phyloP scores from a whole-genome alignment of 345 rosid species.

The Rhodamnia argentea region DNA sequence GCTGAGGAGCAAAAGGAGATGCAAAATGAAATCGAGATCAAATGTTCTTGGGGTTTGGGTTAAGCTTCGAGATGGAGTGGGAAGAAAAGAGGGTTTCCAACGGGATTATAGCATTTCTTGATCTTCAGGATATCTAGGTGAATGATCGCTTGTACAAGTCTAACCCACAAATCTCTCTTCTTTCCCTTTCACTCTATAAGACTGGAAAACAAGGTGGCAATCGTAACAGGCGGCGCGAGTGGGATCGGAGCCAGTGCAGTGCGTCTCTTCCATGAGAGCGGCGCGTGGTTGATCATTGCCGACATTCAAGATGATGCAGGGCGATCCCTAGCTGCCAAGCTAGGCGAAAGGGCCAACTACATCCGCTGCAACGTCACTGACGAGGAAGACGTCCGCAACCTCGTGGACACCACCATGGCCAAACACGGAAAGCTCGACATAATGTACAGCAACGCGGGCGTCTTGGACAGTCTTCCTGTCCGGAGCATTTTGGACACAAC shows the following conservation, averaged over 20 bases:
- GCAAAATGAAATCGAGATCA: too few relatives aligned
- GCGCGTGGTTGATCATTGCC: slow-evolving; percentile 31
- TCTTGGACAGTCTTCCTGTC: background rate
- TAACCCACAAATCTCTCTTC: background rate
- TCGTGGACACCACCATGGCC: slow-evolving; percentile 14
- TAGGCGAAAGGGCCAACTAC: slow-evolving; percentile 14
- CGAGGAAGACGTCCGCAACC: slow-evolving; percentile 16
- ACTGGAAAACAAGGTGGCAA: slow-evolving; percentile 26
- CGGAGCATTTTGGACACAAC: slow-evolving; percentile 13
- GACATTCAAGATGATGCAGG: slow-evolving; percentile 26
- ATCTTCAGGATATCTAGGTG: too few relatives aligned
- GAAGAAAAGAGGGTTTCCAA: too few relatives aligned
- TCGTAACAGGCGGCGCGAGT: slow-evolving; percentile 29
- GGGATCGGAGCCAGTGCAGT: slow-evolving; percentile 25
- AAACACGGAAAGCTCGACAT: slow-evolving; percentile 30
- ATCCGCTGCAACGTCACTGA: slow-evolving; percentile 26
- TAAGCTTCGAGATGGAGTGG: too few relatives aligned
- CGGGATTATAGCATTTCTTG: too few relatives aligned
- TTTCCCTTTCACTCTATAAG: background rate
- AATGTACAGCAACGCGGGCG: slow-evolving; percentile 31
- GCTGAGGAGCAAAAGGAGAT: too few relatives aligned
- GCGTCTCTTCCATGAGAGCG: slow-evolving; percentile 14
- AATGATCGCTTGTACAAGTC: background rate
- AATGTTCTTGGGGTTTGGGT: too few relatives aligned
- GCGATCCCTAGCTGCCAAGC: slow-evolving; percentile 4